These are phyloP conservation scores for Eleusine coracana DNA, from an alignment of 176 grass and related monocot species.

Conservation along the genomic window DNA sequence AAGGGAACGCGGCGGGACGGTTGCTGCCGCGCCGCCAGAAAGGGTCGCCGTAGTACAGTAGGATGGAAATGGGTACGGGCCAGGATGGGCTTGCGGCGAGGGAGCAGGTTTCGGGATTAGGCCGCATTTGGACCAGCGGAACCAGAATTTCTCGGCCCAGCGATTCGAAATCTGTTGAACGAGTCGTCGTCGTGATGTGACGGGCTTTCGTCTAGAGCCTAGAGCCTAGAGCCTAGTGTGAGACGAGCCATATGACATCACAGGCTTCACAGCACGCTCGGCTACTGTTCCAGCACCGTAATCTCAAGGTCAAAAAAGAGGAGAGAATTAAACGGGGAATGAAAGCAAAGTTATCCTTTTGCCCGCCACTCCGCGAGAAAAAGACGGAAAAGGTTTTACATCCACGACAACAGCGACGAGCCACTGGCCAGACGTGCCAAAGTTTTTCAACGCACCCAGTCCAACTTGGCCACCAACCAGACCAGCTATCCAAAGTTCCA, in stretches of 20 bases:
- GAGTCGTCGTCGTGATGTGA: background rate
- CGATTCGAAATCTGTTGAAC: background rate
- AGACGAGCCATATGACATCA: background rate
- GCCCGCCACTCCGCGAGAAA: background rate
- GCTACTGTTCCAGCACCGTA: background rate
- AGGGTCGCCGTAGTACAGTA: background rate
- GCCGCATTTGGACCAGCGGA: background rate
- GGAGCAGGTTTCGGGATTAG: background rate
- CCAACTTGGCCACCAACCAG: slow-evolving; percentile 44
- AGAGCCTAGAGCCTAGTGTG: too few species aligned
- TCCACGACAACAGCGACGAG: slow-evolving; percentile 1
- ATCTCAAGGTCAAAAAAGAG: background rate
- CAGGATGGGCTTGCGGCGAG: background rate
- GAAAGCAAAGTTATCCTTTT: background rate
- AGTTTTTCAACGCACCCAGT: slow-evolving; percentile 37
- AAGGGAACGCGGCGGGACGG: background rate
- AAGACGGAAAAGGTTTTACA: background rate
- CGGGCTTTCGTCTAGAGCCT: too few species aligned
- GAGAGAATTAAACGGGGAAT: background rate
- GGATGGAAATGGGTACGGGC: background rate
- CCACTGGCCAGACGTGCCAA: background rate
- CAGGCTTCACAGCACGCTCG: background rate
- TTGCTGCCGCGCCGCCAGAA: background rate
- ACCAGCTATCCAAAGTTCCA: too few species aligned
- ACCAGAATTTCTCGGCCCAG: background rate